Percentiles rank a stretch among this genome's conserved stretches.
phyloP scores from a whole-genome alignment of 1,139 yeast species.

The Pichia sp. region DNA sequence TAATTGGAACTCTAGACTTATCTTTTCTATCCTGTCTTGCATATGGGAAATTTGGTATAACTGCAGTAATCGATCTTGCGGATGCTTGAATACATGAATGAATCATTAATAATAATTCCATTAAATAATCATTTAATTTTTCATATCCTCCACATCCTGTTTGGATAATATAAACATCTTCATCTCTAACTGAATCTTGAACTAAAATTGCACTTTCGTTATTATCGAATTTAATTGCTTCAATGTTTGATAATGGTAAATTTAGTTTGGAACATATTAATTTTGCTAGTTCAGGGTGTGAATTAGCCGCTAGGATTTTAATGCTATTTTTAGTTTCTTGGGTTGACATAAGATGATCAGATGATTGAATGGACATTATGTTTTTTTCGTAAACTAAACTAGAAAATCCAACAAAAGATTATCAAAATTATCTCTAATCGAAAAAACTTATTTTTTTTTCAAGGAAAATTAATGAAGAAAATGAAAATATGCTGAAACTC shows the following conservation, averaged over 20 bases:
- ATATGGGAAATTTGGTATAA: slow-evolving; percentile 74
- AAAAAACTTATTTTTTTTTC: no score
- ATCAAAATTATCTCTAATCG: no score
- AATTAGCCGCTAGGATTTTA: slow-evolving; percentile 82
- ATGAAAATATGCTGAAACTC: no score
- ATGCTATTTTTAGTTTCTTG: slow-evolving; percentile 45
- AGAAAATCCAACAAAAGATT: no score
- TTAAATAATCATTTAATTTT: slow-evolving; percentile 58
- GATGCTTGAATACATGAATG: slow-evolving; percentile 77
- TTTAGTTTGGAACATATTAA: slow-evolving; percentile 63
- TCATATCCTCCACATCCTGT: slow-evolving; percentile 66
- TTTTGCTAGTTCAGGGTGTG: slow-evolving; percentile 83
- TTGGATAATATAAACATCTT: slow-evolving; percentile 67
- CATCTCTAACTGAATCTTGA: slow-evolving; percentile 73
- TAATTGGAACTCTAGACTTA: slow-evolving; percentile 74
- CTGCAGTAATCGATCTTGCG: slow-evolving; percentile 72
- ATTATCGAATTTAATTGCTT: slow-evolving; percentile 63
- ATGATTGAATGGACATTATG: neutral
- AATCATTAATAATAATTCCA: slow-evolving; percentile 66
- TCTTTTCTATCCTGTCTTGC: slow-evolving; percentile 83
- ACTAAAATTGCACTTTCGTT: slow-evolving; percentile 67
- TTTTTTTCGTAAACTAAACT: neutral
- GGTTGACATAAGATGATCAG: slow-evolving; percentile 23
- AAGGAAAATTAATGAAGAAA: no score
- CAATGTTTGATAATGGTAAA: slow-evolving; percentile 54